These are phyloP conservation scores for Phialophora verrucosa DNA, from an alignment of 2,329 filamentous ascomycete genomes.

Conservation along the genomic window DNA sequence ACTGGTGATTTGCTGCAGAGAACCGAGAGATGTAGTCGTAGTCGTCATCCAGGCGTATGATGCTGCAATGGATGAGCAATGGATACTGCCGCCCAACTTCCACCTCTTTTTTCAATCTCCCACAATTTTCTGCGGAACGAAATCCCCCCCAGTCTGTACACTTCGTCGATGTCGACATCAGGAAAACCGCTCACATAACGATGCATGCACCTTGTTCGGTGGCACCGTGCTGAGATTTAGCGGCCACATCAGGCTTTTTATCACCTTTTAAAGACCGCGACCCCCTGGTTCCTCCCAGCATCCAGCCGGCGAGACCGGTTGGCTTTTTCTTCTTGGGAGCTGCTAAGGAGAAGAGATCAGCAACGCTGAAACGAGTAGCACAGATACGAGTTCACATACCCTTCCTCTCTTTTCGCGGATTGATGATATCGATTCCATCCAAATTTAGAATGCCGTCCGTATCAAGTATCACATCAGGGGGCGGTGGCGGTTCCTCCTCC, in stretches of 20 bases:
- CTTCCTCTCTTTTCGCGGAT: constrained; percentile 35
- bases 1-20: constrained; percentile 22
- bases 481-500: constrained; percentile 24
- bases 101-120: constrained; percentile 22
- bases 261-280: constrained; percentile 51
- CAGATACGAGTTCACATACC: constrained; percentile 18
- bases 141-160: constrained; percentile 23
- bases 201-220: constrained; percentile 40
- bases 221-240: constrained; percentile 42
- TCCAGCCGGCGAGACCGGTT: constrained; percentile 52
- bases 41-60: constrained; percentile 25
- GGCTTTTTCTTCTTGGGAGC: constrained; percentile 35
- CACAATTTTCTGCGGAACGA: constrained; percentile 21
- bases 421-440: constrained; percentile 21
- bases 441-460: constrained; percentile 36
- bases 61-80: constrained; percentile 29
- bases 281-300: constrained; percentile 46
- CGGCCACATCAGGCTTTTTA: constrained; percentile 53
- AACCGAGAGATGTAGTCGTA: constrained; percentile 25
- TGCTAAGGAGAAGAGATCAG: constrained; percentile 9
- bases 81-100: constrained; percentile 29
- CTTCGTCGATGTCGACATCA: constrained; percentile 18
- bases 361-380: background rate
- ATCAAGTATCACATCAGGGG: constrained; percentile 27
- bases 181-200: constrained; percentile 43